Conservation (phyloP, 78 protist species). For the Dictyostelium capitatum region DNA sequence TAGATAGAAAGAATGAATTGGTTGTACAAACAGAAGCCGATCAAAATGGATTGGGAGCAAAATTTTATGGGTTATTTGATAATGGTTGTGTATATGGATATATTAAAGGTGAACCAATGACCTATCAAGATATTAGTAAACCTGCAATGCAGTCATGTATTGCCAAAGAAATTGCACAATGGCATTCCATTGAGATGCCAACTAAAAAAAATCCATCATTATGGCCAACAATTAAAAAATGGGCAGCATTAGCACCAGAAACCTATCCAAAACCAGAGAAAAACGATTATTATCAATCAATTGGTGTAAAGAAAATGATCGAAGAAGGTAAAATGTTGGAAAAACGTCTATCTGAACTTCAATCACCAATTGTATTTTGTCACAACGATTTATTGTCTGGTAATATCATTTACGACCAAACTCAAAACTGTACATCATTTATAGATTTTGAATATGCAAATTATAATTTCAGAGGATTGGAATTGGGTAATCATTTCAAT, state of each 20-base stretch:
- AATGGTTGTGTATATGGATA: slow-evolving; percentile 83
- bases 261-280: slow-evolving; percentile 30
- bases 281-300: background rate
- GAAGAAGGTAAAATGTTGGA: slow-evolving; percentile 56
- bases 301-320: slow-evolving; percentile 40
- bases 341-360: slow-evolving; percentile 25
- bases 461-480: slow-evolving; percentile 80
- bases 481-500: slow-evolving; percentile 84
- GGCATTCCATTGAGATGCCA: slow-evolving; percentile 83
- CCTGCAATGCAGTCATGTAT: slow-evolving; percentile 35
- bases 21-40: slow-evolving; percentile 72
- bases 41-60: slow-evolving; percentile 84
- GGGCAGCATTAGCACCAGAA: slow-evolving; percentile 71
- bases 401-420: slow-evolving; percentile 72
- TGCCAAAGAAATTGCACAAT: slow-evolving; percentile 57
- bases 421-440: slow-evolving; percentile 45
- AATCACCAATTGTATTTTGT: slow-evolving; percentile 78
- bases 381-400: slow-evolving; percentile 80
- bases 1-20: slow-evolving; percentile 83
- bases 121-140: slow-evolving; percentile 35
- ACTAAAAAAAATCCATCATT: slow-evolving; percentile 75
- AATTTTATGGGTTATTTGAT: slow-evolving; percentile 82
- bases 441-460: slow-evolving; percentile 87
- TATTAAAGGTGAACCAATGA: slow-evolving; percentile 72
- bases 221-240: slow-evolving; percentile 60